A percentile compares a stretch with the other conserved stretches of the same genome.
Conservation (phyloP, 2,329 filamentous ascomycete species). For the Macrophomina pseudophaseolina region DNA sequence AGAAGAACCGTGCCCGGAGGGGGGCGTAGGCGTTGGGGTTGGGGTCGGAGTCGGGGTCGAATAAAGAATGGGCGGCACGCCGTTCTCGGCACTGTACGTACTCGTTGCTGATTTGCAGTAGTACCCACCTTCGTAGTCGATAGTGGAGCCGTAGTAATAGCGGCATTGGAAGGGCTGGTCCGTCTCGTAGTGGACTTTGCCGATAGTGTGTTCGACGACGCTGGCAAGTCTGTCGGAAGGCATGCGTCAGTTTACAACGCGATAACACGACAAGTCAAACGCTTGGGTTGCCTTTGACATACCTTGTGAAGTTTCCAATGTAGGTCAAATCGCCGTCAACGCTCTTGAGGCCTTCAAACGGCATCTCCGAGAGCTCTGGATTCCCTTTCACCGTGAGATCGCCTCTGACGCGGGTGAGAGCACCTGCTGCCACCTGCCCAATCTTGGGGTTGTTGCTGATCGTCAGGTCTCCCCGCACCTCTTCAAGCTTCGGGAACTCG, state of each 20-base stretch:
- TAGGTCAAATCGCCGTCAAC: background rate
- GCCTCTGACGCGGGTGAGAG: background rate
- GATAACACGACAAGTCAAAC: too few species aligned
- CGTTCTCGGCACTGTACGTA: background rate
- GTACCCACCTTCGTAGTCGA: slow-evolving; percentile 7
- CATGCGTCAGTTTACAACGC: background rate
- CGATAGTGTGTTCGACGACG: background rate
- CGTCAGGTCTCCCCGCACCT: background rate
- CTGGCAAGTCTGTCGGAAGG: background rate
- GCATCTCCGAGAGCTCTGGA: background rate
- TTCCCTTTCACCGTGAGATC: background rate
- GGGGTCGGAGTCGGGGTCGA: background rate
- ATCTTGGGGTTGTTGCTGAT: background rate
- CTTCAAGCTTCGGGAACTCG: background rate
- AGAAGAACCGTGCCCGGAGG: background rate
- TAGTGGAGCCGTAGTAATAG: background rate
- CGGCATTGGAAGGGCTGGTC: background rate
- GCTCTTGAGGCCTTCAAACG: background rate
- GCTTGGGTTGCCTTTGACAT: too few species aligned
- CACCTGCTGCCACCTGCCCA: background rate
- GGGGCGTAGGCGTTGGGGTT: background rate
- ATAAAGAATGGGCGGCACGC: background rate
- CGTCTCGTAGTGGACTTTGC: background rate
- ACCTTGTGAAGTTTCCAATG: background rate
- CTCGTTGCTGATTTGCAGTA: background rate